Conservation (phyloP, 2,329 filamentous ascomycete genomes). For the Alternaria sp. region DNA sequence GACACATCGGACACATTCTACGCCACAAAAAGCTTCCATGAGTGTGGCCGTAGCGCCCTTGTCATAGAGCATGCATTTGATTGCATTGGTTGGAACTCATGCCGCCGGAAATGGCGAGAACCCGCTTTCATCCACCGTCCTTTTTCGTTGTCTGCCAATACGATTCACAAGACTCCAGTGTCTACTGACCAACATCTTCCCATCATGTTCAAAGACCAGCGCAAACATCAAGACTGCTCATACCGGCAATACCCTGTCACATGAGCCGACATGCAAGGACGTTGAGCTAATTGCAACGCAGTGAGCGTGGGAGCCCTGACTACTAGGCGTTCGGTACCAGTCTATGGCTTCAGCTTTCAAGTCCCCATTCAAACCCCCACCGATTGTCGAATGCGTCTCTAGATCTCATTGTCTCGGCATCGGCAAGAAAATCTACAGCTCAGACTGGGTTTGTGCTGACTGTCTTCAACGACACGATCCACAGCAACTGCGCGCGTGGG, state of each 20-base stretch:
- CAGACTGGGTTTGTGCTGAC: slow-evolving; percentile 32
- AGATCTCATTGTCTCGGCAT: slow-evolving; percentile 37
- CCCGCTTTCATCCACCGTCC: slow-evolving; percentile 19
- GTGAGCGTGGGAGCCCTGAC: slow-evolving; percentile 24
- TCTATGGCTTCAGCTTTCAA: slow-evolving; percentile 30
- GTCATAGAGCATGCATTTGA: slow-evolving; percentile 12
- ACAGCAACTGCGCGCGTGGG: slow-evolving; percentile 34
- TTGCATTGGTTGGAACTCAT: slow-evolving; percentile 25
- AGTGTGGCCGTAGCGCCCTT: slow-evolving; percentile 23
- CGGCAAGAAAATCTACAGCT: slow-evolving; percentile 36
- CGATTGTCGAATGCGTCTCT: slow-evolving; percentile 36
- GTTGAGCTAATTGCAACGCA: slow-evolving; percentile 29
- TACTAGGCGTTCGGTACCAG: slow-evolving; percentile 25
- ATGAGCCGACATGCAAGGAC: slow-evolving; percentile 28
- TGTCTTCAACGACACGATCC: slow-evolving; percentile 40
- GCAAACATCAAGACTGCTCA: slow-evolving; percentile 1
- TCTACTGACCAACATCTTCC: neutral
- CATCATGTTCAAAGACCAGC: slow-evolving; percentile 9
- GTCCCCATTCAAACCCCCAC: slow-evolving; percentile 35
- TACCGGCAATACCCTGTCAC: slow-evolving; percentile 16
- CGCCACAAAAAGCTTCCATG: slow-evolving; percentile 36
- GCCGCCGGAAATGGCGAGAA: slow-evolving; percentile 16
- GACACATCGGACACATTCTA: slow-evolving; percentile 28
- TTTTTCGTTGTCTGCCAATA: slow-evolving; percentile 9
- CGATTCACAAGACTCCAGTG: slow-evolving; percentile 1